Conservation (phyloP, 805 yeast genomes). For the Yarrowia sp. region DNA sequence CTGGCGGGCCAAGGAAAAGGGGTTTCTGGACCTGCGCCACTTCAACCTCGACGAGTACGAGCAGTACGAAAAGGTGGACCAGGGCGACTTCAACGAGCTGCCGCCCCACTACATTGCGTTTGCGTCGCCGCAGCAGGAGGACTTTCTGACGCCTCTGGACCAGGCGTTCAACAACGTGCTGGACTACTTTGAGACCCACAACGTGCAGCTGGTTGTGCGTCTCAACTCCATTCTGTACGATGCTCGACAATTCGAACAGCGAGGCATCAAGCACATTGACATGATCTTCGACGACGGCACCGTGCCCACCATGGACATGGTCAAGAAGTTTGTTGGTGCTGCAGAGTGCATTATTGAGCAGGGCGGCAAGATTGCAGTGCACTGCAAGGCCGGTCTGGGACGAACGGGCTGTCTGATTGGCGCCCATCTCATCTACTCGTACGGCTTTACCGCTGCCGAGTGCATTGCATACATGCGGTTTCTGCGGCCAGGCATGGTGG, state of each 20-base stretch:
- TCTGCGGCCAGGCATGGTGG: constrained; percentile 99
- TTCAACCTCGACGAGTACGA: constrained; percentile 94
- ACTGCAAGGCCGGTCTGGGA: constrained; percentile 97
- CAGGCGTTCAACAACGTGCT: constrained; percentile 66
- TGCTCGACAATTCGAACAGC: constrained; percentile 71
- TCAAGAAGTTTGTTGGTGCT: constrained; percentile 89
- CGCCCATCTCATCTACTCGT: constrained; percentile 92
- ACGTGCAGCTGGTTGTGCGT: constrained; percentile 86
- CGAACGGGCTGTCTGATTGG: constrained; percentile 98
- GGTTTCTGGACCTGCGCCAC: constrained; percentile 76
- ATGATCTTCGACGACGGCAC: constrained; percentile 98
- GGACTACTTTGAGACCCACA: constrained; percentile 63
- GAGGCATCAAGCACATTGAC: constrained; percentile 85
- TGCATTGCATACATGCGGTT: constrained; percentile 96
- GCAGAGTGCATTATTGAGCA: constrained; percentile 81
- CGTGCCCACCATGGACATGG: constrained; percentile 92
- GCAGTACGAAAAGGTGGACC: constrained; percentile 90
- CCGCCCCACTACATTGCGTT: constrained; percentile 95
- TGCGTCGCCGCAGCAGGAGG: constrained; percentile 77
- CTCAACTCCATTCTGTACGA: constrained; percentile 90
- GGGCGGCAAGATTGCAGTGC: constrained; percentile 97
- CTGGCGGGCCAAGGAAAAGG: constrained; percentile 95
- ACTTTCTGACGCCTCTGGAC: constrained; percentile 32
- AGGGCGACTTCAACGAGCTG: constrained; percentile 90
- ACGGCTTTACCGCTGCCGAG: constrained; percentile 95